A percentile compares a stretch with the other conserved stretches of the same genome.
These are phyloP conservation scores for Hypoxylon trugodes DNA, from an alignment of 495 filamentous ascomycete species.

Conservation along the genomic window DNA sequence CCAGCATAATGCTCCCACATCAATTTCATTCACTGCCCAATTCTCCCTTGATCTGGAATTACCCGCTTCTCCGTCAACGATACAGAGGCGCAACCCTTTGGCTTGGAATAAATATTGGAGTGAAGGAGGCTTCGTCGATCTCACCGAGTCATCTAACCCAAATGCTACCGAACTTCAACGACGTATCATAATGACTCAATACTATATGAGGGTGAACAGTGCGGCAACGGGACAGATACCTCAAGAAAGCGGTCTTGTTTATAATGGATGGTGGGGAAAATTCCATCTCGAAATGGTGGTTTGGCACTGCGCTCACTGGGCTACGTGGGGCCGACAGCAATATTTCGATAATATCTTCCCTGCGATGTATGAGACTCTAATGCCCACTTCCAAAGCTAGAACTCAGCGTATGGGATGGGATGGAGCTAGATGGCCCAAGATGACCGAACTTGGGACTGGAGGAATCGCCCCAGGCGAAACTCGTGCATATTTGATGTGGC, in stretches of 20 bases:
- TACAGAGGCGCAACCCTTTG: conserved; percentile 18
- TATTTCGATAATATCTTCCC: conserved; percentile 48
- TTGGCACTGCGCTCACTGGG: conserved; percentile 56
- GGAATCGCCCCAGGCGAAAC: conserved; percentile 55
- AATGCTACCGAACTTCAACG: conserved; percentile 57
- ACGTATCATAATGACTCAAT: conserved; percentile 59
- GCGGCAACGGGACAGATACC: conserved; percentile 43
- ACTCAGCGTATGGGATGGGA: conserved; percentile 52
- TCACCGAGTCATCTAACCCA: conserved; percentile 46
- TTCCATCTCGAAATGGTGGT: conserved; percentile 41
- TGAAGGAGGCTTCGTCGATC: conserved; percentile 56
- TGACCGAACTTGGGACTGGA: conserved; percentile 55
- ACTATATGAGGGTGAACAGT: conserved; percentile 58
- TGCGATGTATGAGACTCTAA: conserved; percentile 51
- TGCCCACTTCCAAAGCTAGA: conserved; percentile 50
- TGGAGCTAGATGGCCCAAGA: conserved; percentile 56
- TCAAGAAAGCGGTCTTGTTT: conserved; percentile 52
- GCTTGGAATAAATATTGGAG: conserved; percentile 55
- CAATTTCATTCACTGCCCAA: conserved; percentile 31
- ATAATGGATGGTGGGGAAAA: conserved; percentile 56
- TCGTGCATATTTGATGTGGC: conserved; percentile 53
- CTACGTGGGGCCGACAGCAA: conserved; percentile 50
- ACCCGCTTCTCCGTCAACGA: conserved; percentile 24
- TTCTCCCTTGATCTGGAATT: conserved; percentile 24
- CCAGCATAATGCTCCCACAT: not conserved